phyloP scores from a whole-genome alignment of 73 alveolate species.

The Effrenium voratum region DNA sequence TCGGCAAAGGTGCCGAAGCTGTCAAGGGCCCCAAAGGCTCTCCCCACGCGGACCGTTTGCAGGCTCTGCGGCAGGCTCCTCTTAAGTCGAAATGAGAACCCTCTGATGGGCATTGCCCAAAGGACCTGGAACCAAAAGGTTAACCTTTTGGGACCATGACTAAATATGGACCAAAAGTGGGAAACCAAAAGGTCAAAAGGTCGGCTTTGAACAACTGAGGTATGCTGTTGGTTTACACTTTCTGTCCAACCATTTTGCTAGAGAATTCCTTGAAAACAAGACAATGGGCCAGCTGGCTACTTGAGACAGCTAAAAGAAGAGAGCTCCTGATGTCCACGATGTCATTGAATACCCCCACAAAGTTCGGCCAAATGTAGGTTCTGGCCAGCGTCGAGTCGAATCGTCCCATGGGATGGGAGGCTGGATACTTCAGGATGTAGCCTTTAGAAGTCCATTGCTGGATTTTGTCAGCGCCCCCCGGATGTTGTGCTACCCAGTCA shows the following conservation, averaged over 20 bases:
- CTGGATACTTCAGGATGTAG: conserved; percentile 57
- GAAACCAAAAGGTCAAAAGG: no score
- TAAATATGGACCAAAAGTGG: no score
- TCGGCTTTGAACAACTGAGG: no score
- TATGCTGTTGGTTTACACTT: no score
- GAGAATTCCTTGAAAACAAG: no score
- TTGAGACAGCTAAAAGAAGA: no score
- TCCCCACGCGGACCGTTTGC: conserved; percentile 56
- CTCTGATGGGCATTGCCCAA: no score
- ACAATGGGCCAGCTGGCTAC: no score
- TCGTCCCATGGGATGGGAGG: conserved; percentile 69
- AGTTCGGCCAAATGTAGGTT: conserved; percentile 9
- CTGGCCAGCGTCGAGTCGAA: conserved; percentile 41
- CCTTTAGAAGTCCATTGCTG: conserved; percentile 60
- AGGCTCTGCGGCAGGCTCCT: conserved; percentile 49
- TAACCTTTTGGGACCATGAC: no score
- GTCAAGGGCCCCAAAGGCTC: conserved; percentile 77
- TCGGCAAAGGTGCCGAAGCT: conserved; percentile 51
- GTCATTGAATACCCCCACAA: conserved; percentile 38
- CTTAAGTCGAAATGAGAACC: no score
- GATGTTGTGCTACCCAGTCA: conserved; percentile 58
- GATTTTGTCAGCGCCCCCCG: conserved; percentile 87
- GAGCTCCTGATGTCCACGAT: conserved; percentile 22
- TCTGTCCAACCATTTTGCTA: no score
- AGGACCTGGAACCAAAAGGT: no score